phyloP scores from a whole-genome alignment of 805 yeast species.

The Yarrowia sp. region DNA sequence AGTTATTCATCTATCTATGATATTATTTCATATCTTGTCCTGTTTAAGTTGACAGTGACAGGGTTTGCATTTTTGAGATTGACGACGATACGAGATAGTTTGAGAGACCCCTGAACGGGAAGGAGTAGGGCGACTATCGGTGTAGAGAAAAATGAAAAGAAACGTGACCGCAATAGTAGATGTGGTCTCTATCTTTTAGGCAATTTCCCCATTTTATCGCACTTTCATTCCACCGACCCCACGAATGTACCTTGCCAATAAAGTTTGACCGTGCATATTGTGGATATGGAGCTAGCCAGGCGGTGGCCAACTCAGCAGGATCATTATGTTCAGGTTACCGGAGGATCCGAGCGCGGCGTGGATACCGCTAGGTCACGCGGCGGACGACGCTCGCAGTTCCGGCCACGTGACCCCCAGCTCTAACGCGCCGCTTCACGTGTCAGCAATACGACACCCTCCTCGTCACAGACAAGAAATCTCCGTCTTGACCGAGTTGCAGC shows the following conservation, averaged over 20 bases:
- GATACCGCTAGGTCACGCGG: not conserved
- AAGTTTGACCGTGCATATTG: not conserved
- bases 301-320: not conserved
- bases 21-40: not conserved
- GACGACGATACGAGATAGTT: not conserved
- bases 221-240: not conserved
- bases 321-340: conserved; percentile 14
- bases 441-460: not conserved
- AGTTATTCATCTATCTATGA: not conserved
- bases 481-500: not conserved
- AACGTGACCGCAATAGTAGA: too few relatives aligned
- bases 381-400: not conserved
- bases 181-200: too few relatives aligned
- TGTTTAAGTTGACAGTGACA: not conserved
- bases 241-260: not conserved
- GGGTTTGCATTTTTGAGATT: not conserved
- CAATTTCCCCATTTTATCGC: not conserved
- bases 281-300: not conserved
- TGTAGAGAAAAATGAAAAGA: too few relatives aligned
- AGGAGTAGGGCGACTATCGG: too few relatives aligned
- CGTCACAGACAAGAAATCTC: not conserved
- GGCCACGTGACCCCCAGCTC: not conserved
- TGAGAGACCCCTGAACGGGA: too few relatives aligned
- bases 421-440: not conserved
- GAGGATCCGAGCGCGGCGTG: not conserved